Evolutionary conservation across 345 rosid genomes (phyloP).

Genomic region (Euphorbia pulcherrima): DNA sequence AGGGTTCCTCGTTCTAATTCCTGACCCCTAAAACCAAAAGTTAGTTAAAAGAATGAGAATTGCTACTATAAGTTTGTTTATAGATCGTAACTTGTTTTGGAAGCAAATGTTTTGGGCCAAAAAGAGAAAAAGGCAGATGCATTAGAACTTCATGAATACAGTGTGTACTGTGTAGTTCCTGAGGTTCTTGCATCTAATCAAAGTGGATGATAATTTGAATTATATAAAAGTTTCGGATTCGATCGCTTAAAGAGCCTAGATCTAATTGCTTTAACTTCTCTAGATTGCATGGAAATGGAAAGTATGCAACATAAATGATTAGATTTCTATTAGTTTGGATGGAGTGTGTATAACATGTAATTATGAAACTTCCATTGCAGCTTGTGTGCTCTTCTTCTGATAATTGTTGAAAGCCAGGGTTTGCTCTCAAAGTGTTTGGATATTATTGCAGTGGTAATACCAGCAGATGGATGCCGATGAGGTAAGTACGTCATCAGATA

Average conservation of each 20-base stretch:
- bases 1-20: background rate
- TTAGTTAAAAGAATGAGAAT: background rate
- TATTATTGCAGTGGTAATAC: constrained; percentile 8
- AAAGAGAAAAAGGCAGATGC: background rate
- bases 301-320: background rate
- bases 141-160: background rate
- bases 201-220: background rate
- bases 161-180: background rate
- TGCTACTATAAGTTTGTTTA: background rate
- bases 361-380: background rate
- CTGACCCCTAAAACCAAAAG: too few relatives aligned
- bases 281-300: background rate
- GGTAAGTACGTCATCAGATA: constrained; percentile 26
- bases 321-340: background rate
- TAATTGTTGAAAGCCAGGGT: constrained; percentile 1
- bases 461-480: constrained; percentile 42
- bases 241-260: background rate
- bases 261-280: background rate
- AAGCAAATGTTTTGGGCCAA: background rate
- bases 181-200: background rate
- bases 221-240: background rate
- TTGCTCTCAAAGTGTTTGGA: constrained; percentile 15
- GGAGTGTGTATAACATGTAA: background rate
- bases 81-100: background rate
- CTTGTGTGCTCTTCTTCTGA: background rate